Base-by-base conservation (phyloP, 805 yeast species). In the Kuraishia floccosa region DNA sequence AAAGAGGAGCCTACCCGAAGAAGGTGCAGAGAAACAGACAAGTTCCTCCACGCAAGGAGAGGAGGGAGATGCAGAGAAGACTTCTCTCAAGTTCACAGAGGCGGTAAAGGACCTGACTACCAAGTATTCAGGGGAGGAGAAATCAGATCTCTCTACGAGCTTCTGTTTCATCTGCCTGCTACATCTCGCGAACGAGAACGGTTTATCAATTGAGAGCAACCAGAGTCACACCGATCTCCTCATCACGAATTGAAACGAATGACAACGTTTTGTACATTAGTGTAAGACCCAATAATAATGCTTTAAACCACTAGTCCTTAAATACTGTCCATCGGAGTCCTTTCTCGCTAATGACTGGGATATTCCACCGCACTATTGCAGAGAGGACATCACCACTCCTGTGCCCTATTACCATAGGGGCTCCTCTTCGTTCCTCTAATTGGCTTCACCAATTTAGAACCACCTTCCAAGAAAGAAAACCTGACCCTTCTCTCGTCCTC, bases 391-490 rank as follows among this genome's bases (percentile, higher is more conserved):
- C 54, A 79, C 89, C 89, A 79, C 53, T 79, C 89, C 58, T 76
- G 85, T 33, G 84, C 70, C 38, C 60, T 71, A 38, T 70, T 66
- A 38, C 86, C 87, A 45, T 58, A 75, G 37, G 63, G 63, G 35
- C 78, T 68, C 60, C 73, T 76, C 60, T 79, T 79, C 24, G 84
- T 52, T 27, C 86, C 87, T 38, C 47, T 66, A 28, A 69, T 65
- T 19, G 93, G 91, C 30, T 56, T 54, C 30, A 78, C 57, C 36
- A 77, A 60, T 39, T 68, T 68, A 16, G 89, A 71, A 27, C 94
- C 94, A 40, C 91, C 86, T 64, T 87, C 96, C 52, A 87, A 72
- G 75, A 93, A 91, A 7, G 96, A 84, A 54, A 82, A 91, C 52
- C 65, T 76, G 31, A 68, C 76, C 51, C 69, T 76, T 69, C 98